A percentile compares a stretch with the other conserved stretches of the same genome.
Evolutionary conservation across 1,284 basidiomycete species (phyloP).

Genomic region (Ganoderma boninense): DNA sequence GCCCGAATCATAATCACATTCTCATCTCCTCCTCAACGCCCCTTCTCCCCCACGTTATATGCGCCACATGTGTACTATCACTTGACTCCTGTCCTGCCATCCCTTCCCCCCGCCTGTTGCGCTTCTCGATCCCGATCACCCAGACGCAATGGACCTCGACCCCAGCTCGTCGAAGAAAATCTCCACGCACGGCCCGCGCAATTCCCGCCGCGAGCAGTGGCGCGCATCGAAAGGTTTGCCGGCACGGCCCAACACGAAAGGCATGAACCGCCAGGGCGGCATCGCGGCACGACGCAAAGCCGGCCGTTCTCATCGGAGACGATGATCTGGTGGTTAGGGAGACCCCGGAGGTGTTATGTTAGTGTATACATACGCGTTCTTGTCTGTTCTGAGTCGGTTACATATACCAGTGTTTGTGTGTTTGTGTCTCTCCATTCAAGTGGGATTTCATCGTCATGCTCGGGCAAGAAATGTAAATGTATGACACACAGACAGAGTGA

Average conservation of each 20-base stretch:
- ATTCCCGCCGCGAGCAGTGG: constrained; percentile 79
- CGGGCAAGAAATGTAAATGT: background rate
- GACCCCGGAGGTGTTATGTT: background rate
- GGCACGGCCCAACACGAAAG: constrained; percentile 55
- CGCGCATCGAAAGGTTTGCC: constrained; percentile 74
- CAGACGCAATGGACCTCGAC: constrained; percentile 68
- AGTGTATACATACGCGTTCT: background rate
- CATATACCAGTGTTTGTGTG: background rate
- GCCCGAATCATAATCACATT: background rate
- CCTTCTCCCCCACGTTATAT: background rate
- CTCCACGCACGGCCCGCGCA: constrained; percentile 79
- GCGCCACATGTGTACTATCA: background rate
- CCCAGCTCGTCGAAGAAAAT: constrained; percentile 49
- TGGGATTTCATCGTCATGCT: background rate
- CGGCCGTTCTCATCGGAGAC: constrained; percentile 73
- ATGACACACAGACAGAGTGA: background rate
- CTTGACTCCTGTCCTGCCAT: background rate
- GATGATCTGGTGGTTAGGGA: constrained; percentile 48
- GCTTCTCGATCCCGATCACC: background rate
- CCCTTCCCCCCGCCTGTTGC: background rate
- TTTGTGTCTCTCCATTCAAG: background rate
- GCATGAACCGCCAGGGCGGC: constrained; percentile 74
- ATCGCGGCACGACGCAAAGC: constrained; percentile 67
- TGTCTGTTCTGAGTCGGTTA: background rate
- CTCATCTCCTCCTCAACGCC: constrained; percentile 7